phyloP scores from a whole-genome alignment of 2,329 filamentous ascomycete species.

The Botryotinia calthae region DNA sequence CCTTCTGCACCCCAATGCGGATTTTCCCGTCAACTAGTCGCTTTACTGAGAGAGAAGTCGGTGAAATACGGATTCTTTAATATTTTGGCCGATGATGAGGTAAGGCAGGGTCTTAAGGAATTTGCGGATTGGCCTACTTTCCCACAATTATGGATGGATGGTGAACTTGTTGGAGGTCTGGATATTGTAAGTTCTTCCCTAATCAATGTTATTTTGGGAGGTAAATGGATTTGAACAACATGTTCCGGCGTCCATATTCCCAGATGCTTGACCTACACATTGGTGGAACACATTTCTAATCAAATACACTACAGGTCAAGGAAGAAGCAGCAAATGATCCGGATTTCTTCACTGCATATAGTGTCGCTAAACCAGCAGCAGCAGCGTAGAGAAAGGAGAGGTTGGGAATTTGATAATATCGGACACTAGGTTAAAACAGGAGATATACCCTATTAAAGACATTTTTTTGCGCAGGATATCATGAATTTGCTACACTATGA shows the following conservation, averaged over 20 bases:
- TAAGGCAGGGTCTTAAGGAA: conserved; percentile 92
- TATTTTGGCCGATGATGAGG: conserved; percentile 95
- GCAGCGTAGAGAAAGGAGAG: background rate
- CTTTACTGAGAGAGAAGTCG: conserved; percentile 79
- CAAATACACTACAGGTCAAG: conserved; percentile 63
- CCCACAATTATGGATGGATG: conserved; percentile 88
- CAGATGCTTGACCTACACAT: background rate
- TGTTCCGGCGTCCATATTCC: background rate
- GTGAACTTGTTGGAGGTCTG: conserved; percentile 86
- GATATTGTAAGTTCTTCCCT: conserved; percentile 73
- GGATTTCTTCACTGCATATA: conserved; percentile 77
- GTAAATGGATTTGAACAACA: background rate
- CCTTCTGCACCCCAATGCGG: conserved; percentile 84
- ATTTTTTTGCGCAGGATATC: background rate
- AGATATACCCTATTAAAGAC: conserved; percentile 19
- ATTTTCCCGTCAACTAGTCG: conserved; percentile 87
- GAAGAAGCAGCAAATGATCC: conserved; percentile 84
- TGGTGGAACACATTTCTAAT: conserved; percentile 13
- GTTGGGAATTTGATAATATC: background rate
- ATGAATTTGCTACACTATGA: background rate
- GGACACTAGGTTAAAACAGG: background rate
- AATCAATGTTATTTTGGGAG: background rate
- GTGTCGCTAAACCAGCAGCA: conserved; percentile 31
- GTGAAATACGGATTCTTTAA: conserved; percentile 99
- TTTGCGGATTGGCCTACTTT: conserved; percentile 99